Conservation (phyloP, 306 rosid genomes). For the Neltuma alba region DNA sequence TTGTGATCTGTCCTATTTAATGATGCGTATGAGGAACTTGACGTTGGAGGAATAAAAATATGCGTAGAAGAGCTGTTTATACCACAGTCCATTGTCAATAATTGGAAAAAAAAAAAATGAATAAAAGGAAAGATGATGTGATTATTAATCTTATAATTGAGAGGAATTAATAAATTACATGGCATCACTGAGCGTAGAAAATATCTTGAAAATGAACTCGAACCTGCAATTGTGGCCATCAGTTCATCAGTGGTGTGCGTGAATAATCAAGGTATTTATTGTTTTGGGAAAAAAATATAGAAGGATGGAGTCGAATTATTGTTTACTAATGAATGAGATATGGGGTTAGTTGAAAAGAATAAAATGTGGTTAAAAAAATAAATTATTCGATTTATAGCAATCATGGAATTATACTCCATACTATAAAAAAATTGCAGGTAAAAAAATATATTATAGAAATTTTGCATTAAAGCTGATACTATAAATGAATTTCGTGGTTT, state of each 20-base stretch:
- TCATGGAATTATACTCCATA: too few relatives aligned
- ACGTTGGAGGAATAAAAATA: background rate
- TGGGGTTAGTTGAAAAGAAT: too few relatives aligned
- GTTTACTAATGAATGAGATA: background rate
- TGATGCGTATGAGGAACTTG: constrained; percentile 27
- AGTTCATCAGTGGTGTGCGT: too few relatives aligned
- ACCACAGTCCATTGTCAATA: background rate
- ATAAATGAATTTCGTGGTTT: background rate
- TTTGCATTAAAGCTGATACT: too few relatives aligned
- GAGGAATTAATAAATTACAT: too few relatives aligned
- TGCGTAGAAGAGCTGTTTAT: too few relatives aligned
- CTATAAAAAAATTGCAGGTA: too few relatives aligned
- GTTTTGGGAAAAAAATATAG: background rate
- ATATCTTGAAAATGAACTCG: background rate
- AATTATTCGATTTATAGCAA: too few relatives aligned
- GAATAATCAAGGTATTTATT: too few relatives aligned
- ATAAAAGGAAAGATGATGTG: background rate
- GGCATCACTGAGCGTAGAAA: background rate
- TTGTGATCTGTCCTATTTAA: constrained; percentile 48
- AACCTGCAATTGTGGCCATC: background rate
- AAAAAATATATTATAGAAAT: too few relatives aligned
- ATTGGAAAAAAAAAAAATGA: background rate
- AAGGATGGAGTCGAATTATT: background rate
- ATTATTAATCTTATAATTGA: too few relatives aligned
- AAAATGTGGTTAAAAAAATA: too few relatives aligned